Evolutionary conservation across 2,329 filamentous ascomycete species (phyloP), one percentile per base, ranked within the genome.

Genomic region (Fusarium gaditjirri): DNA sequence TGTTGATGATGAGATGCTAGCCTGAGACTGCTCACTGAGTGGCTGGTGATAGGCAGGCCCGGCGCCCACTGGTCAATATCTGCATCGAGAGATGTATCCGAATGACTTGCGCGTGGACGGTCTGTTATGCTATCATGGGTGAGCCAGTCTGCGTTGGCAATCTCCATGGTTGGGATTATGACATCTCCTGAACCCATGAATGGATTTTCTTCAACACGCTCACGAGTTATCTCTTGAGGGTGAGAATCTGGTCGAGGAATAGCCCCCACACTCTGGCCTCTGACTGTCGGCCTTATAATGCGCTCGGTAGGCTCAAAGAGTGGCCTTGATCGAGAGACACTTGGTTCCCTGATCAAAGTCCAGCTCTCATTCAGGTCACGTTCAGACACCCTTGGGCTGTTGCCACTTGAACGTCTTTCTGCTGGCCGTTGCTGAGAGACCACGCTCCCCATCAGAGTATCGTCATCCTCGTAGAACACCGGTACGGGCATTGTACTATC

Each of bases 401-500:
- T 43, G 21, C 56, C 53, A 42, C 29, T 60, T 33, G 57, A 57
- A 35, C 60, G 60, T 6, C 39, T 39, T 44, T 54, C 56, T 23
- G 36, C 19, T 19, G 17, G 19, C 27, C 59, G 58, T 16, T 53
- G 47, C 13, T 44, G 55, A 41, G 38, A 35, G 4, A 35, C 43
- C 14, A 25, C n/a, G n/a, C 50, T 35, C 41, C 53, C 60, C 5
- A 38, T 46, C 25, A 29, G 52, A 19, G 11, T 23, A 41, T 61
- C 42, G 43, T 68, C 61, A 13, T 73, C 50, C 13, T 68, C 58
- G 21, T 52, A 47, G 55, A 65, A 60, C 5, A 47, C 38, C 11
- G 67, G 73, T 29, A 35, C 64, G 27, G 75, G 70, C 31, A 77
- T 72, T 5, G 62, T 64, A 49, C 57, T 65, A 21, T 71, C n/a